A percentile compares a stretch with the other conserved stretches of the same genome.
Evolutionary conservation across 1,284 basidiomycete species (phyloP).

Genomic region (Fistulina hepatica): DNA sequence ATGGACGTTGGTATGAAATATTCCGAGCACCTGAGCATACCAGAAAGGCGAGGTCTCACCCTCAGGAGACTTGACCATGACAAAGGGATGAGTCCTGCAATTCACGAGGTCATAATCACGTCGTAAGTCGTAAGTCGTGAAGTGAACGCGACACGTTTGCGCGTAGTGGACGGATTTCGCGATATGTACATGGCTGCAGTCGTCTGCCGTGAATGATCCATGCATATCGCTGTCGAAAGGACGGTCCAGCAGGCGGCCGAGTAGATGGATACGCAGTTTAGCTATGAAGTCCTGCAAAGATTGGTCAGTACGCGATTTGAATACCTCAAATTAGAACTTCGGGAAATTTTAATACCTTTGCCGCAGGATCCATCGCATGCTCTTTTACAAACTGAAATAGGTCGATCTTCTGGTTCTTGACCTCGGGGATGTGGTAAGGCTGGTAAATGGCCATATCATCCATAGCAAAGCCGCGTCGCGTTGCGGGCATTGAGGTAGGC

Average conservation of each 20-base stretch:
- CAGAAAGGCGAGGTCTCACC: slow-evolving; percentile 4
- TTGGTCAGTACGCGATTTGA: neutral
- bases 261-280: neutral
- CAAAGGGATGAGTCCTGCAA: slow-evolving; percentile 13
- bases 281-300: neutral
- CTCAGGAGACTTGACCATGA: slow-evolving; percentile 13
- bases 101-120: neutral
- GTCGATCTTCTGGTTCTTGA: neutral
- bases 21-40: slow-evolving; percentile 6
- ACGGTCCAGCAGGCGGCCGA: neutral
- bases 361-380: neutral
- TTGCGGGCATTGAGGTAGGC: too few species aligned
- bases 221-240: neutral
- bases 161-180: neutral
- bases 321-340: too few species aligned
- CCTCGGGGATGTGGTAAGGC: neutral
- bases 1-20: slow-evolving; percentile 7
- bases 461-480: too few species aligned
- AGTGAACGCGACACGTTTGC: neutral
- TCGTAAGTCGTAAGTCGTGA: neutral
- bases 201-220: neutral
- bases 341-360: too few species aligned
- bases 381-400: neutral
- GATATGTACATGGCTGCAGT: neutral
- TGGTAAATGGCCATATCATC: neutral